Evolutionary conservation across 169 alveolate genomes (phyloP), one percentile per base, ranked within the genome.

Genomic region (Cryptosporidium canis): DNA sequence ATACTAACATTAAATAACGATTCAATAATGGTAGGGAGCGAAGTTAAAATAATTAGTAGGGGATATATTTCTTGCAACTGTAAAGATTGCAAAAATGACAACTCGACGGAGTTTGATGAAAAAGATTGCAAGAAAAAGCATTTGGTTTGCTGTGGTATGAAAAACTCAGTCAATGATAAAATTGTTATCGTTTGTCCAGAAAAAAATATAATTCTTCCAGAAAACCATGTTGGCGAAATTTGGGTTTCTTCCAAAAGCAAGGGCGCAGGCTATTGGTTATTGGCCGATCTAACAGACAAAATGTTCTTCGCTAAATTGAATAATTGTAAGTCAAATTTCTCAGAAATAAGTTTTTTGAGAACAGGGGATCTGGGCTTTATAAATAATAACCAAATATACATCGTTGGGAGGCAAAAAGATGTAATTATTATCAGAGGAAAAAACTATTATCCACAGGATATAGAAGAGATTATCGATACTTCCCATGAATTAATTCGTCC

Each of bases 361-460:
- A 91, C 94, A 16, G 94, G 94, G 16, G 94, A 91, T 63, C 48
- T 63, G 66, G 94, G 94, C 3, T 91, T 91, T 48, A 48, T 82
- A 31, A 55, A 66, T 31, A 24, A 83, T 27, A 51, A 66, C 18
- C 87, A 91, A 55, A 44, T 91, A 65, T 91, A 31, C 77, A 83
- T 91, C 33, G 85, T 84, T 14, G 94, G 94, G n/a, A 83, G 94
- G 18, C 48, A 58, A 51, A 91, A 91, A 45, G 93, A 91, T 55
- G 24, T 87, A n/a, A 47, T 91, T 39, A 91, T 91, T 27, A 67
- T 91, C 24, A 85, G 93, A 27, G 94, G 94, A 0, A 66, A 84
- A 47, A 91, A 87, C 61, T 91, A 91, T 67, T 83, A 82, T 67
- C 93, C 93, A 18, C 93, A 91, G 31, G 94, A 91, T 48, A 82